Conservation (phyloP, 306 rosid genomes). For the Urtica urens region DNA sequence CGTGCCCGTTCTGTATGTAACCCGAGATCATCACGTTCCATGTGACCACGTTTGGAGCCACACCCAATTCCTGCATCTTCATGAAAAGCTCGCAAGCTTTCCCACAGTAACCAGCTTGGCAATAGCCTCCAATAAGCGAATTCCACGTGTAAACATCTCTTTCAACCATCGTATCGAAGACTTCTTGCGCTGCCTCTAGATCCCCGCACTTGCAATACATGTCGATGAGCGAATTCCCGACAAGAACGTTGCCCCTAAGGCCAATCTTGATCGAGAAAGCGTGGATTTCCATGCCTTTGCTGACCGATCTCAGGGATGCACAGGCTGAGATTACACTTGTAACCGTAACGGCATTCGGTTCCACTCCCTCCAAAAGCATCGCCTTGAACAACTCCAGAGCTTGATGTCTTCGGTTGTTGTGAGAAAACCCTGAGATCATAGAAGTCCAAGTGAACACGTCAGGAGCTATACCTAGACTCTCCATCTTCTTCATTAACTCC, state of each 20-base stretch:
- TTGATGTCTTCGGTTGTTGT: slow-evolving; percentile 38
- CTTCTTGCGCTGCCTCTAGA: slow-evolving; percentile 54
- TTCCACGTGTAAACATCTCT: slow-evolving; percentile 89
- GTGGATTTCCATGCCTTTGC: slow-evolving; percentile 62
- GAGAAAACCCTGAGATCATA: slow-evolving; percentile 82
- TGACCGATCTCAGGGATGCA: slow-evolving; percentile 46
- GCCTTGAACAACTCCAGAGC: slow-evolving; percentile 59
- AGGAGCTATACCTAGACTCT: slow-evolving; percentile 45
- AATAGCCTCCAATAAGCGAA: slow-evolving; percentile 82
- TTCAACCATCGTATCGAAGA: slow-evolving; percentile 49
- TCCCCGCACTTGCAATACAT: slow-evolving; percentile 81
- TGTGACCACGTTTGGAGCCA: slow-evolving; percentile 58
- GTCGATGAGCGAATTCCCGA: slow-evolving; percentile 69
- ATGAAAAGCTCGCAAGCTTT: slow-evolving; percentile 75
- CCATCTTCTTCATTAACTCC: slow-evolving; percentile 81
- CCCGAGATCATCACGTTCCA: slow-evolving; percentile 92
- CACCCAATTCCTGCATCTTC: slow-evolving; percentile 72
- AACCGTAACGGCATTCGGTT: slow-evolving; percentile 62
- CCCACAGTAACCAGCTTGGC: slow-evolving; percentile 76
- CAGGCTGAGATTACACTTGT: slow-evolving; percentile 62
- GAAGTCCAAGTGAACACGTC: slow-evolving; percentile 97
- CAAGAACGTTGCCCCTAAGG: slow-evolving; percentile 28
- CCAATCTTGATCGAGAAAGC: slow-evolving; percentile 53
- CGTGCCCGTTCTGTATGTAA: slow-evolving; percentile 64
- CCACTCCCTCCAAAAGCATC: slow-evolving; percentile 50